Evolutionary conservation across 202 grass and related monocot genomes (phyloP).

Genomic region (Cymbopogon flexuosus): DNA sequence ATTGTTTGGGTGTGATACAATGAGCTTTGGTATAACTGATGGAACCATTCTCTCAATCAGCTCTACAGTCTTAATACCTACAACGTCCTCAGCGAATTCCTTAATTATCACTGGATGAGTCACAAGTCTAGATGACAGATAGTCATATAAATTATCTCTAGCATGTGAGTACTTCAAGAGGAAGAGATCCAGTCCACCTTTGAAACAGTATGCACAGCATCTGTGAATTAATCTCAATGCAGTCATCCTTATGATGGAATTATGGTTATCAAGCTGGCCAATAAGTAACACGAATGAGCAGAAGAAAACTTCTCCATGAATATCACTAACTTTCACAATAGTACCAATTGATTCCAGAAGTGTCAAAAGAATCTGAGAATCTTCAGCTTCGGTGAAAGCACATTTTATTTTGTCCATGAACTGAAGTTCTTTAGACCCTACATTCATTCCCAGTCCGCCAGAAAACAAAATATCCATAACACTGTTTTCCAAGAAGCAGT

Average conservation of each 20-base stretch:
- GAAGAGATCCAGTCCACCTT: slow-evolving; percentile 69
- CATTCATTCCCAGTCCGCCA: slow-evolving; percentile 36
- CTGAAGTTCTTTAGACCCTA: slow-evolving; percentile 41
- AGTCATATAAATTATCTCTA: slow-evolving; percentile 69
- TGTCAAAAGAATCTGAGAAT: slow-evolving; percentile 59
- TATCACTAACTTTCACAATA: slow-evolving; percentile 70
- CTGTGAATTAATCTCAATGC: slow-evolving; percentile 66
- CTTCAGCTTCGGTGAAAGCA: slow-evolving; percentile 44
- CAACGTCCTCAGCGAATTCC: slow-evolving; percentile 71
- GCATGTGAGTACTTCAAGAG: slow-evolving; percentile 55
- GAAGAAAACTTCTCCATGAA: slow-evolving; percentile 64
- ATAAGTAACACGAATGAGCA: slow-evolving; percentile 71
- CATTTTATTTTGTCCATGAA: slow-evolving; percentile 72
- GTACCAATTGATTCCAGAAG: slow-evolving; percentile 69
- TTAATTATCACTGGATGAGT: slow-evolving; percentile 53
- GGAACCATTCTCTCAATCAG: slow-evolving; percentile 77
- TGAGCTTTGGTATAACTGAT: slow-evolving; percentile 84
- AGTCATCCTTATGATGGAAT: slow-evolving; percentile 60
- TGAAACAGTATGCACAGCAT: slow-evolving; percentile 54
- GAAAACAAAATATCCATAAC: slow-evolving; percentile 64
- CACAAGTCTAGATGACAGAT: slow-evolving; percentile 64
- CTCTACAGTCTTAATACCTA: slow-evolving; percentile 70
- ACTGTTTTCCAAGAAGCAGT: slow-evolving; percentile 70
- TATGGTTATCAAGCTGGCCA: slow-evolving; percentile 55
- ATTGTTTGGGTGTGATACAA: slow-evolving; percentile 64